Percentiles rank a stretch among this genome's conserved stretches.
phyloP scores from a whole-genome alignment of 495 filamentous ascomycete genomes.

The Talaromyces trachyspermus region DNA sequence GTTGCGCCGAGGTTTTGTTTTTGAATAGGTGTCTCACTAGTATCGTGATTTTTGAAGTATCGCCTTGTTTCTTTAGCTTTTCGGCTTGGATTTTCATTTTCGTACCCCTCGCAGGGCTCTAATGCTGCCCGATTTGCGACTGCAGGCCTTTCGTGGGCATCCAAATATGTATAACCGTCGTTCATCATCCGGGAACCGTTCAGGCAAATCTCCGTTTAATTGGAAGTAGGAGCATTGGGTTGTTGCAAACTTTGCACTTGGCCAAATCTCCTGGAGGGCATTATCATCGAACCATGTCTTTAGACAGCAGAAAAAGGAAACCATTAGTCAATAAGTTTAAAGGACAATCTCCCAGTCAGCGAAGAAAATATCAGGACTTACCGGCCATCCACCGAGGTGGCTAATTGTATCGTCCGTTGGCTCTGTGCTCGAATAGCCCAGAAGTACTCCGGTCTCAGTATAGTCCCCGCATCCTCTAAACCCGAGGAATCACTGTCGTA shows the following conservation, averaged over 20 bases:
- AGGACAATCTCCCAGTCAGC: not conserved
- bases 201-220: slow-evolving; percentile 83
- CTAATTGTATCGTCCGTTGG: slow-evolving; percentile 78
- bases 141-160: slow-evolving; percentile 72
- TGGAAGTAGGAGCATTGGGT: slow-evolving; percentile 82
- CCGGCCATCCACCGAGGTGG: slow-evolving; percentile 80
- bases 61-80: slow-evolving; percentile 28
- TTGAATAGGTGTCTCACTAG: slow-evolving; percentile 12
- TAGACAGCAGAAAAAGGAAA: not conserved
- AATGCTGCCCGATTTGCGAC: slow-evolving; percentile 73
- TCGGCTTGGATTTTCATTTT: slow-evolving; percentile 25
- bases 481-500: slow-evolving; percentile 71
- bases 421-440: slow-evolving; percentile 83
- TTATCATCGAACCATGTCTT: slow-evolving; percentile 74
- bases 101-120: slow-evolving; percentile 61
- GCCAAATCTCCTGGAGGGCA: slow-evolving; percentile 68
- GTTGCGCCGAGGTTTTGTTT: slow-evolving; percentile 51
- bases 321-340: slow-evolving; percentile 3
- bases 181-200: slow-evolving; percentile 77
- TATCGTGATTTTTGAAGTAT: slow-evolving; percentile 25
- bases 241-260: slow-evolving; percentile 84
- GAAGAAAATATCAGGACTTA: slow-evolving; percentile 38
- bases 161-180: slow-evolving; percentile 77
- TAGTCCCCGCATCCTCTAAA: slow-evolving; percentile 59
- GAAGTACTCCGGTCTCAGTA: slow-evolving; percentile 80